A percentile compares a stretch with the other conserved stretches of the same genome.
Evolutionary conservation across 2,329 filamentous ascomycete genomes (phyloP).

Genomic region (Rutstroemia sp.): DNA sequence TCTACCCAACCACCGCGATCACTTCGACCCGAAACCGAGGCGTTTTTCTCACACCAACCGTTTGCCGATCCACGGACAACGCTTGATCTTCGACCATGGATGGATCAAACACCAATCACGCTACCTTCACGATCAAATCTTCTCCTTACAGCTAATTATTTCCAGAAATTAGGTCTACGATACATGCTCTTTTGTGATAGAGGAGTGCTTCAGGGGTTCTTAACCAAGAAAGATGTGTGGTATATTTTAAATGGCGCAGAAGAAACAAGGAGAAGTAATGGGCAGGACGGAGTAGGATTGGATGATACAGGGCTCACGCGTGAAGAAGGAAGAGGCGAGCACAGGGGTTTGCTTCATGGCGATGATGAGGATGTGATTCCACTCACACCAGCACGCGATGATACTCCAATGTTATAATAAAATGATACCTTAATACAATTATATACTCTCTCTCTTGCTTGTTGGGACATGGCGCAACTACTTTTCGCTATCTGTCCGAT

Average conservation of each 20-base stretch:
- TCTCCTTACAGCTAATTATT: constrained; percentile 83
- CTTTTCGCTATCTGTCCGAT: no score
- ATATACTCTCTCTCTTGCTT: no score
- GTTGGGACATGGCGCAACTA: no score
- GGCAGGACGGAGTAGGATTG: constrained; percentile 29
- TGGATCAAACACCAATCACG: constrained; percentile 97
- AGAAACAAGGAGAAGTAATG: constrained; percentile 42
- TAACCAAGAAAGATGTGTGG: constrained; percentile 98
- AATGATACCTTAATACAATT: no score
- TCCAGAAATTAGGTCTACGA: constrained; percentile 85
- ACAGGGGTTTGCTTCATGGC: constrained; percentile 36
- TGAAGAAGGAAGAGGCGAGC: constrained; percentile 36
- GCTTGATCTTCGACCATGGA: constrained; percentile 90
- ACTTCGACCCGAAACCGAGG: constrained; percentile 64
- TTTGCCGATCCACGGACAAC: constrained; percentile 70
- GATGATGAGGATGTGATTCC: constrained; percentile 26
- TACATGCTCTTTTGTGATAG: constrained; percentile 84
- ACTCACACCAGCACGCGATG: constrained; percentile 14
- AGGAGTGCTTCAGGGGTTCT: constrained; percentile 71
- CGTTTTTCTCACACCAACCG: constrained; percentile 77
- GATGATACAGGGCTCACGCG: constrained; percentile 32
- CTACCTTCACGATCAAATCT: constrained; percentile 69
- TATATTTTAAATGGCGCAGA: constrained; percentile 78
- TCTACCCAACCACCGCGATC: constrained; percentile 49
- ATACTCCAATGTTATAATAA: constrained; percentile 22